Conservation (phyloP, 352 stramenopile genomes). For the Globisporangium middletonii region DNA sequence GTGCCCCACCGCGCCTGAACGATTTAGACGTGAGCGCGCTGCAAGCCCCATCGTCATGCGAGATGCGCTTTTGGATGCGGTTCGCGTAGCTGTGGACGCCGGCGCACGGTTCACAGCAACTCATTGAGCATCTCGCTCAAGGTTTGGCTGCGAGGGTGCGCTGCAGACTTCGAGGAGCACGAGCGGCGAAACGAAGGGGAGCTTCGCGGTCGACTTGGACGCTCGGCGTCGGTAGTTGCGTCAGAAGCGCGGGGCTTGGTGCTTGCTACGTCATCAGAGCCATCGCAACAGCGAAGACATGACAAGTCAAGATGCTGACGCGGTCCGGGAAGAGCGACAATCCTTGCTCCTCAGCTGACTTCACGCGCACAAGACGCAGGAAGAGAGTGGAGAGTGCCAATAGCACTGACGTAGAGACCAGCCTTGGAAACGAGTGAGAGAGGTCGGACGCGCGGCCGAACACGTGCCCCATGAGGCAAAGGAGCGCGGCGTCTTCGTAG, state of each 20-base stretch:
- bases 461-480: constrained; percentile 27
- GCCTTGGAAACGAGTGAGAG: constrained; percentile 16
- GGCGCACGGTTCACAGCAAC: not conserved
- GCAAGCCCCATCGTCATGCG: not conserved
- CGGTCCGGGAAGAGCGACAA: constrained; percentile 22
- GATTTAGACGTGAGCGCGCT: constrained; percentile 20
- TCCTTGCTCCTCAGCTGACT: constrained; percentile 22
- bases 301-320: constrained; percentile 13
- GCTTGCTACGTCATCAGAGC: constrained; percentile 14
- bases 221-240: constrained; percentile 6
- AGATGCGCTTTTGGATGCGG: not conserved
- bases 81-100: constrained; percentile 3
- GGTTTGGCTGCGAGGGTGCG: too few relatives aligned
- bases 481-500: constrained; percentile 26
- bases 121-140: not conserved
- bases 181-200: not conserved
- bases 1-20: constrained; percentile 15
- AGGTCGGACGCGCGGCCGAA: constrained; percentile 28
- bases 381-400: constrained; percentile 13
- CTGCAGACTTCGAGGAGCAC: too few relatives aligned
- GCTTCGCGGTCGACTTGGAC: not conserved
- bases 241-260: constrained; percentile 9
- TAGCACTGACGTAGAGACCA: constrained; percentile 16
- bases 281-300: constrained; percentile 15
- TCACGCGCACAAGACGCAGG: constrained; percentile 20